A percentile compares a stretch with the other conserved stretches of the same genome.
Conservation (phyloP, 257 asterid species). For the Salvia rosmarinus region DNA sequence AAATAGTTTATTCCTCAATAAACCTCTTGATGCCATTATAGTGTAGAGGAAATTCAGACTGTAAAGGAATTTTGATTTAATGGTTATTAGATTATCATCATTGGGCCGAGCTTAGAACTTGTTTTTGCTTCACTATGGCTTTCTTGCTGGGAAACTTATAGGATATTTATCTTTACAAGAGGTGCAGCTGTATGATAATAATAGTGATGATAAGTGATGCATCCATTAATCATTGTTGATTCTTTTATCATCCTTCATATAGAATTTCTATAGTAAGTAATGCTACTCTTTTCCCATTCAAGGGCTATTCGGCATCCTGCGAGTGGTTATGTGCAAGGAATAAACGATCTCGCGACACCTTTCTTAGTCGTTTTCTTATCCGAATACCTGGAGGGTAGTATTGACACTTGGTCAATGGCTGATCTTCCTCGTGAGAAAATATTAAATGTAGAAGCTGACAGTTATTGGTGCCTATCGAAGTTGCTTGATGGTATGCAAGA, state of each 20-base stretch:
- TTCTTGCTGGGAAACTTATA: neutral
- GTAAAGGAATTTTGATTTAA: neutral
- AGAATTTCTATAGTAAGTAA: neutral
- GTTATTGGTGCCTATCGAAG: constrained; percentile 96
- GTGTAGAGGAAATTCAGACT: neutral
- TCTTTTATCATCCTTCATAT: neutral
- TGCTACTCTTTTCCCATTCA: constrained; percentile 31
- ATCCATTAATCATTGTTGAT: neutral
- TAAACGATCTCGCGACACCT: constrained; percentile 95
- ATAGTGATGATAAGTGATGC: neutral
- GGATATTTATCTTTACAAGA: neutral
- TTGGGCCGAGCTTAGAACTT: constrained; percentile 12
- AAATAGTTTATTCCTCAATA: neutral
- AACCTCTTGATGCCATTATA: neutral
- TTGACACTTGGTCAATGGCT: constrained; percentile 74
- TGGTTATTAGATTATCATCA: constrained; percentile 3
- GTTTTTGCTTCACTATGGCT: neutral
- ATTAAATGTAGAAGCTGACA: constrained; percentile 86
- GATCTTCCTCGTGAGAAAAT: constrained; percentile 74
- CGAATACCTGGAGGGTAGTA: constrained; percentile 75
- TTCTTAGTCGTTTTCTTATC: constrained; percentile 92
- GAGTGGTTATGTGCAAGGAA: constrained; percentile 99
- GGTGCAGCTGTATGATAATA: neutral
- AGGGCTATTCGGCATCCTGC: constrained; percentile 99
- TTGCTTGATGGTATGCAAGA: constrained; percentile 99